A percentile compares a stretch with the other conserved stretches of the same genome.
phyloP scores from a whole-genome alignment of 2,329 filamentous ascomycete species.

The Ambrosiella cleistominuta region DNA sequence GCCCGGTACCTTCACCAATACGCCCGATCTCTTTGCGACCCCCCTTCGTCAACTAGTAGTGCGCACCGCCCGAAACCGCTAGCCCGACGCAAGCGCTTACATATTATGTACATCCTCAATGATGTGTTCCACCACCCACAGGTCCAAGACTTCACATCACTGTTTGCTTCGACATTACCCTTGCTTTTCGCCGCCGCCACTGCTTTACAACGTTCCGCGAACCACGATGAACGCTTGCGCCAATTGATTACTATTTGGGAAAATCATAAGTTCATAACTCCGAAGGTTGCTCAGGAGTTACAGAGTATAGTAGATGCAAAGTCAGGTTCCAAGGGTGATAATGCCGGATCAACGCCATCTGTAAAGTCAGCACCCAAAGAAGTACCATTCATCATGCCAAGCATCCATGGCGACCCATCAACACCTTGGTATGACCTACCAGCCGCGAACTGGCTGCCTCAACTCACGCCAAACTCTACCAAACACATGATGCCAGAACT shows the following conservation, averaged over 20 bases:
- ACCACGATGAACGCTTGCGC: slow-evolving; percentile 46
- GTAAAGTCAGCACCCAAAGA: slow-evolving; percentile 26
- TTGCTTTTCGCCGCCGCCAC: slow-evolving; percentile 40
- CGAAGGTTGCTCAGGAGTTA: slow-evolving; percentile 38
- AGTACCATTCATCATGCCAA: slow-evolving; percentile 52
- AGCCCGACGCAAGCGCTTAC: slow-evolving; percentile 45
- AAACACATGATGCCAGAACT: slow-evolving; percentile 53
- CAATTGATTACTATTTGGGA: slow-evolving; percentile 54
- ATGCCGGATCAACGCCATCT: slow-evolving; percentile 10
- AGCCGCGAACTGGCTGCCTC: slow-evolving; percentile 63
- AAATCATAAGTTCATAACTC: slow-evolving; percentile 43
- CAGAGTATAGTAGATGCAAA: slow-evolving; percentile 34
- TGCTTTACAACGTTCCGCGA: slow-evolving; percentile 41
- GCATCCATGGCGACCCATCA: slow-evolving; percentile 56
- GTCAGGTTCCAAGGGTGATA: slow-evolving; percentile 15
- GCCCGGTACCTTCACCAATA: slow-evolving; percentile 57
- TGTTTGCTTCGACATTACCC: neutral
- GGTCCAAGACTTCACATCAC: neutral
- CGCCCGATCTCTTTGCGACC: slow-evolving; percentile 27
- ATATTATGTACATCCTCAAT: slow-evolving; percentile 62
- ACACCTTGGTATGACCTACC: slow-evolving; percentile 69
- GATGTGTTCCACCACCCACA: slow-evolving; percentile 55
- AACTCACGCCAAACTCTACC: slow-evolving; percentile 59
- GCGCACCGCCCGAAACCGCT: slow-evolving; percentile 7
- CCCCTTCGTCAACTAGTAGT: neutral